Conservation (phyloP, 345 rosid genomes). For the Isatis tinctoria region DNA sequence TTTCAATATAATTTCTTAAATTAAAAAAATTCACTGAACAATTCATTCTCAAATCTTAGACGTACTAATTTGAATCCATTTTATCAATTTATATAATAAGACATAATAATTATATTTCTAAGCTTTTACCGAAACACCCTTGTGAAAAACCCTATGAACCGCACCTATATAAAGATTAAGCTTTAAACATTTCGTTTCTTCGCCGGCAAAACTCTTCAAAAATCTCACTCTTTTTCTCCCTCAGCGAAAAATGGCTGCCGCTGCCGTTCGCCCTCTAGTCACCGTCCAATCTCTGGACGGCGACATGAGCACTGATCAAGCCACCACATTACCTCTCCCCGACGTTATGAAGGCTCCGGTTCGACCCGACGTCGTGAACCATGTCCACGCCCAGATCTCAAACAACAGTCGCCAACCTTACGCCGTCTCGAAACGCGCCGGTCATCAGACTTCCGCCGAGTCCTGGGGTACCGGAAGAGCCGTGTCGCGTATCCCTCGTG, state of each 20-base stretch:
- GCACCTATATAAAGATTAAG: background rate
- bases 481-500: constrained; percentile 98
- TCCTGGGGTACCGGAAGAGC: constrained; percentile 84
- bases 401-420: constrained; percentile 74
- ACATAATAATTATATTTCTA: no score
- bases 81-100: no score
- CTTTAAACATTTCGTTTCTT: background rate
- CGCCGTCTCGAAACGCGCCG: constrained; percentile 73
- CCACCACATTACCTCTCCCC: constrained; percentile 45
- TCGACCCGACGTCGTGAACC: constrained; percentile 61
- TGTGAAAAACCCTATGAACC: background rate
- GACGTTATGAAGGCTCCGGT: constrained; percentile 63
- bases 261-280: constrained; percentile 55
- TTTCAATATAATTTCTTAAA: no score
- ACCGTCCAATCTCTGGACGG: constrained; percentile 51
- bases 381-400: constrained; percentile 54
- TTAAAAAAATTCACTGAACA: no score
- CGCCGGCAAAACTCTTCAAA: background rate
- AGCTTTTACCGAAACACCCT: background rate
- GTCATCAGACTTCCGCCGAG: constrained; percentile 87
- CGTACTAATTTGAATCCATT: no score
- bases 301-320: constrained; percentile 56
- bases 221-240: background rate
- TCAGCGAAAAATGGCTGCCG: constrained; percentile 12
- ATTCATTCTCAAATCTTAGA: no score